Base-by-base conservation (phyloP, 2,329 filamentous ascomycete genomes). In the Monosporascus sp. region DNA sequence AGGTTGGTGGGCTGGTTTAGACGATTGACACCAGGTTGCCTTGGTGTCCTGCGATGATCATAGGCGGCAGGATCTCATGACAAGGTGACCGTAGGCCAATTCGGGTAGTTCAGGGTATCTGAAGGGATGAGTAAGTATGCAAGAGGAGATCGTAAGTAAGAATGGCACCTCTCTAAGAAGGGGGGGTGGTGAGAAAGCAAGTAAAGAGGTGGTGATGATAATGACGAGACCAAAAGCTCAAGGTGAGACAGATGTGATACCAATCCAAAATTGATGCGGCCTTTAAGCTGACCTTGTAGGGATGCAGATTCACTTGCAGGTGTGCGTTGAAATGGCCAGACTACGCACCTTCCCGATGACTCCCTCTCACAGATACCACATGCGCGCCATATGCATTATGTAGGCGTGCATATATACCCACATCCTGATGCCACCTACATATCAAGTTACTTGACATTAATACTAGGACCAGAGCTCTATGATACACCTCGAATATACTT, bases 181-280 rank as follows among this genome's bases (percentile, higher is more conserved):
- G 17, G 17, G 17, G 31, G 17, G n/a, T n/a, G 17, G 31, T 24
- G 18, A 11, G 47, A 49, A 28, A 14, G 9, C 40, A 43, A 24
- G 40, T 14, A 43, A 43, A 43, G 40, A 20, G 18, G 20, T 43
- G 43, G 6, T 26, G 43, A 18, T 46, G 43, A 17, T 46, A 6
- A 26, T 31, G 35, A 51, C 50, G 52, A 54, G 18, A 53, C 37
- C 40, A 46, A 54, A 60, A 49, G 48, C 17, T 49, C 50, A 51
- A 57, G 47, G 63, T 67, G 64, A 67, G 63, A 67, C 64, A 59
- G 17, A 63, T 51, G 53, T 55, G 60, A 64, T 59, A 60, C 60
- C 54, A 46, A 53, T 26, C 58, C 54, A 59, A 57, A 50, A 52
- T 55, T 51, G 50, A 56, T 55, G 40, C 20, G 7, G 11, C 31